A percentile compares a stretch with the other conserved stretches of the same genome.
These are phyloP conservation scores for Sclerotinia glacialis DNA, from an alignment of 2,329 filamentous ascomycete species.

Conservation along the genomic window DNA sequence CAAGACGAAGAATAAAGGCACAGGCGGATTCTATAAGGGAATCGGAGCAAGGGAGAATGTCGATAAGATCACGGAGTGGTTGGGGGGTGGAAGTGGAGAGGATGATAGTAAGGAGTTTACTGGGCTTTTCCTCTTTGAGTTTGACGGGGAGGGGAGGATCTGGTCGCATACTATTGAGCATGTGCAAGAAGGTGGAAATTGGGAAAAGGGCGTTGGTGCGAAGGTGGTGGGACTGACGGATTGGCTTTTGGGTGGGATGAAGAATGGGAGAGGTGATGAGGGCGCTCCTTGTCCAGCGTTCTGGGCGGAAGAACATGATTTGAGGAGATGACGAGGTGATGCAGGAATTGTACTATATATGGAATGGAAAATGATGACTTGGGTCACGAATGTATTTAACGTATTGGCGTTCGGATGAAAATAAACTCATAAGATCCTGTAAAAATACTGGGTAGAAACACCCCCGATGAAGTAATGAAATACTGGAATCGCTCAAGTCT, in stretches of 20 bases:
- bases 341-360: not conserved
- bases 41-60: slow-evolving; percentile 47
- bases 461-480: slow-evolving; percentile 16
- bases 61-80: slow-evolving; percentile 51
- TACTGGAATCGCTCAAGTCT: not conserved
- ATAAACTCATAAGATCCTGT: slow-evolving; percentile 1
- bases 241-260: slow-evolving; percentile 83
- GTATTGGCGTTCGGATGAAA: slow-evolving; percentile 13
- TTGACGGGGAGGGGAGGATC: slow-evolving; percentile 82
- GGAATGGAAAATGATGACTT: not conserved
- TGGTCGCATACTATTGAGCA: slow-evolving; percentile 91
- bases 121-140: slow-evolving; percentile 92
- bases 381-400: slow-evolving; percentile 1
- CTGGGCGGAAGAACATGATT: slow-evolving; percentile 21
- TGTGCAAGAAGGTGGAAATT: slow-evolving; percentile 77
- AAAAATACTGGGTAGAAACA: not conserved
- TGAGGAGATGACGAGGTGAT: not conserved
- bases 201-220: slow-evolving; percentile 75
- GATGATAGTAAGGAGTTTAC: slow-evolving; percentile 75
- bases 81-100: slow-evolving; percentile 48
- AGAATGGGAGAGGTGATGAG: slow-evolving; percentile 36
- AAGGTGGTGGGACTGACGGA: slow-evolving; percentile 90
- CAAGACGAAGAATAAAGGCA: slow-evolving; percentile 45
- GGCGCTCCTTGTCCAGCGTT: slow-evolving; percentile 38
- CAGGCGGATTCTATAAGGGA: slow-evolving; percentile 46